Percentiles rank a stretch among this genome's conserved stretches.
Evolutionary conservation across 306 rosid species (phyloP).

Genomic region (Oemleria cerasiformis): DNA sequence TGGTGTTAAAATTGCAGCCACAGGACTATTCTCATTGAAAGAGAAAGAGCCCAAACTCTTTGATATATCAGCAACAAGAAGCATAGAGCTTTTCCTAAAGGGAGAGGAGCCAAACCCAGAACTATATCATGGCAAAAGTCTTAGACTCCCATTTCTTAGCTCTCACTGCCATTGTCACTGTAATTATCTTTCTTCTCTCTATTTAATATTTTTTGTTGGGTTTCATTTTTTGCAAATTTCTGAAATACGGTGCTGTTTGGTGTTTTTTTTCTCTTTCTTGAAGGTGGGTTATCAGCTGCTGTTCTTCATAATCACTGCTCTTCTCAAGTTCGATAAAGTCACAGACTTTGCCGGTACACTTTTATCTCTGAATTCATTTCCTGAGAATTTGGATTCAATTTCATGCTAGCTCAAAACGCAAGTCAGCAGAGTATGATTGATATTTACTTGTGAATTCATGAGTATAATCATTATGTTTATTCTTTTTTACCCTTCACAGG

Average conservation of each 20-base stretch:
- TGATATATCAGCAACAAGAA: not conserved
- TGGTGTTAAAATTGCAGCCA: constrained; percentile 32
- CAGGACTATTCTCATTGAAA: not conserved
- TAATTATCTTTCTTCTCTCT: constrained; percentile 22
- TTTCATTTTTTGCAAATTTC: not conserved
- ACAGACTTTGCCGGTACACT: constrained; percentile 91
- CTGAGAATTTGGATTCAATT: not conserved
- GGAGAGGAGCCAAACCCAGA: not conserved
- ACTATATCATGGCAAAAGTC: constrained; percentile 54
- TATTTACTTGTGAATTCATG: not conserved
- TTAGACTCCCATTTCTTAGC: constrained; percentile 82
- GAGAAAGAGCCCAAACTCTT: not conserved
- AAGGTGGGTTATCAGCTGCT: constrained; percentile 74
- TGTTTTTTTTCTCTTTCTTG: not conserved
- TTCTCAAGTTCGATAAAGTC: constrained; percentile 86
- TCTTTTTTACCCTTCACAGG: constrained; percentile 40
- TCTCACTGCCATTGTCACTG: constrained; percentile 85
- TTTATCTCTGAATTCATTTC: not conserved
- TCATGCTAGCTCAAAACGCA: not conserved
- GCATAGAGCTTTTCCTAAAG: not conserved
- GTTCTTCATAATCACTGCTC: constrained; percentile 86
- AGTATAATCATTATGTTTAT: not conserved
- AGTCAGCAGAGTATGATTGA: not conserved
- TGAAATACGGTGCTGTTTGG: not conserved
- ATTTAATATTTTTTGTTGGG: not conserved